Percentiles rank a stretch among this genome's conserved stretches.
These are phyloP conservation scores for Protomyces inouyei DNA, from an alignment of 1,139 yeast species.

Conservation along the genomic window DNA sequence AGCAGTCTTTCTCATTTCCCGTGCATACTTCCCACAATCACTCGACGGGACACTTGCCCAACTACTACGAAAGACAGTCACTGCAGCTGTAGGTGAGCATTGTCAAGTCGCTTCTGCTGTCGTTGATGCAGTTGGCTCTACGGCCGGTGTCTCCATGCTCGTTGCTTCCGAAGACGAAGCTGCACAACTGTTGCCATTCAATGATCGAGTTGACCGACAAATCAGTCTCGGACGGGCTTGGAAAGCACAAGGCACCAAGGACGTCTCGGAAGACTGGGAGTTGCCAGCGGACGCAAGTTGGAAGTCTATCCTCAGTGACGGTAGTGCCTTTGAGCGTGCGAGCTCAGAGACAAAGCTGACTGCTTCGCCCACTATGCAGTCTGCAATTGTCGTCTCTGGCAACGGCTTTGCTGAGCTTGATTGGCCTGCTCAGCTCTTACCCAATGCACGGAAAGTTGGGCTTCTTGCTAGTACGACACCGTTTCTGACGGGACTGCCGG, in stretches of 20 bases:
- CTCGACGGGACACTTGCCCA: background rate
- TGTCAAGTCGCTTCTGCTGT: conserved; percentile 7
- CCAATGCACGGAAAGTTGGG: conserved; percentile 8
- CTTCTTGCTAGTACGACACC: conserved; percentile 16
- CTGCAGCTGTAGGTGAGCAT: conserved; percentile 13
- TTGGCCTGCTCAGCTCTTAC: conserved; percentile 17
- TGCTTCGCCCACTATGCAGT: background rate
- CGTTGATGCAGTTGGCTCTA: conserved; percentile 6
- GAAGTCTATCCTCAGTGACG: conserved; percentile 9
- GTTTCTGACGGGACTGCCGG: conserved; percentile 22
- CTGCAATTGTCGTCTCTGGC: conserved; percentile 28
- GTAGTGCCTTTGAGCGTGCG: background rate
- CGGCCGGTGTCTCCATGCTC: conserved; percentile 12
- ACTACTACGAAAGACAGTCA: background rate
- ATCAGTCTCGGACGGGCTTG: conserved; percentile 26
- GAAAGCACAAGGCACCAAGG: conserved; percentile 16
- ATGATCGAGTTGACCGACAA: conserved; percentile 8
- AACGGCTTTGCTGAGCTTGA: conserved; percentile 12
- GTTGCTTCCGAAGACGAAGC: conserved; percentile 21
- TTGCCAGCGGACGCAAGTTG: conserved; percentile 6
- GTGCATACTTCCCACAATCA: conserved; percentile 5
- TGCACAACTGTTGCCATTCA: conserved; percentile 4
- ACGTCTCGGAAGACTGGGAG: conserved; percentile 8
- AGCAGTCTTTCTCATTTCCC: conserved; percentile 12
- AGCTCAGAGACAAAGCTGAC: background rate